These are phyloP conservation scores for Hymenoscyphus fraxineus DNA, from an alignment of 2,329 filamentous ascomycete genomes.

Conservation along the genomic window DNA sequence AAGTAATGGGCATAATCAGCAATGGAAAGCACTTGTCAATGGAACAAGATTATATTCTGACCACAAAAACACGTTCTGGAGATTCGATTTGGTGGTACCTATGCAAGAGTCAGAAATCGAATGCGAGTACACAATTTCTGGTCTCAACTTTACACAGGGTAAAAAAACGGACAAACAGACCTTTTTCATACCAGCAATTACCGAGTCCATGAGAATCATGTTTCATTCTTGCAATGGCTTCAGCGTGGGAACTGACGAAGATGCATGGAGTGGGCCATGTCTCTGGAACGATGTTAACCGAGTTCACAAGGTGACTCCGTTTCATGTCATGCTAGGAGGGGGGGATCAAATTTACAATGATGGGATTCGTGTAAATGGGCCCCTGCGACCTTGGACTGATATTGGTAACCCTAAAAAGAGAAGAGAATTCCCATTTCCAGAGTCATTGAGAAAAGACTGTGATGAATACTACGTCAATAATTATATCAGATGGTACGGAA, in stretches of 20 bases:
- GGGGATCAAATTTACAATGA: constrained; percentile 96
- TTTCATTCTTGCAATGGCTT: constrained; percentile 99
- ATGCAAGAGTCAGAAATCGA: constrained; percentile 65
- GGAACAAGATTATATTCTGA: constrained; percentile 62
- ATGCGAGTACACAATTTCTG: constrained; percentile 75
- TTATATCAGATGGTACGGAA: constrained; percentile 71
- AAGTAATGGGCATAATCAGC: not conserved
- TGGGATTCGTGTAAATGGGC: constrained; percentile 79
- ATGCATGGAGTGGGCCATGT: constrained; percentile 83
- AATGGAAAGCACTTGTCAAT: constrained; percentile 42
- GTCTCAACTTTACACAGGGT: constrained; percentile 57
- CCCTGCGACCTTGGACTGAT: constrained; percentile 75
- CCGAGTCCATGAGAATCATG: constrained; percentile 95
- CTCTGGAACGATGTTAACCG: constrained; percentile 93
- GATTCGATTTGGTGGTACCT: constrained; percentile 77
- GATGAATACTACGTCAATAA: constrained; percentile 90
- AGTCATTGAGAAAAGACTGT: constrained; percentile 74
- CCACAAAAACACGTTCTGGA: constrained; percentile 79
- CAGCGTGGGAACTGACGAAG: constrained; percentile 79
- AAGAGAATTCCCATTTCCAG: constrained; percentile 71
- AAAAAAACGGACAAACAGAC: constrained; percentile 56
- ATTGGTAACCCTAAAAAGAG: constrained; percentile 82
- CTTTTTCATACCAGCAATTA: constrained; percentile 81
- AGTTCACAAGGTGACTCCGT: constrained; percentile 72
- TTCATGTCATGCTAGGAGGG: constrained; percentile 93